A percentile compares a stretch with the other conserved stretches of the same genome.
Evolutionary conservation across 2,329 filamentous ascomycete species (phyloP).

Genomic region (Clonostachys solani): DNA sequence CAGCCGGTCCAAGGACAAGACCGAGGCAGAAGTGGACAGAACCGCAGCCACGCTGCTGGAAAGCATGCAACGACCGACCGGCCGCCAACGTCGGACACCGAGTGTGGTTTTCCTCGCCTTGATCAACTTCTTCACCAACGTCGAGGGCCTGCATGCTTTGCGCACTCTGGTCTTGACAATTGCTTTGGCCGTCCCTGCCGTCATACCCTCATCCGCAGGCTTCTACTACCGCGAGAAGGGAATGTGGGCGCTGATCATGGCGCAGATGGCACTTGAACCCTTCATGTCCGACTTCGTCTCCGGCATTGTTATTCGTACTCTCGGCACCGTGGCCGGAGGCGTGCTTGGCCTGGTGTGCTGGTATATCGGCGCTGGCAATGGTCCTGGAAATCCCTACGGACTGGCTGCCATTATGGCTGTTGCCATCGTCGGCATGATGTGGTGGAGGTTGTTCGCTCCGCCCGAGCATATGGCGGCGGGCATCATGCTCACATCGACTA

Average conservation of each 20-base stretch:
- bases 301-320: constrained; percentile 30
- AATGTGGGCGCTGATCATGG: constrained; percentile 47
- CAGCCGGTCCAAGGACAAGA: too few species aligned
- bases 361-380: constrained; percentile 45
- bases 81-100: too few species aligned
- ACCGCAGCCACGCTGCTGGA: too few species aligned
- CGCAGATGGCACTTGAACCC: constrained; percentile 38
- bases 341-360: constrained; percentile 39
- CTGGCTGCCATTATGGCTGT: constrained; percentile 38
- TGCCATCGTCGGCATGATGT: constrained; percentile 24
- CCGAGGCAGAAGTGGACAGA: too few species aligned
- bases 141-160: constrained; percentile 38
- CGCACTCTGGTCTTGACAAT: constrained; percentile 42
- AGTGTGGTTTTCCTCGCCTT: too few species aligned
- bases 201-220: constrained; percentile 33
- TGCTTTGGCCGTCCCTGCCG: constrained; percentile 32
- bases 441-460: constrained; percentile 26
- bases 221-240: constrained; percentile 49
- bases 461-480: constrained; percentile 16
- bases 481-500: constrained; percentile 28
- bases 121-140: constrained; percentile 30
- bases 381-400: constrained; percentile 43
- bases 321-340: constrained; percentile 42
- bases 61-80: too few species aligned
- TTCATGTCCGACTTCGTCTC: constrained; percentile 48